A percentile compares a stretch with the other conserved stretches of the same genome.
phyloP scores from a whole-genome alignment of 306 rosid species.

The Vigna unguiculata region DNA sequence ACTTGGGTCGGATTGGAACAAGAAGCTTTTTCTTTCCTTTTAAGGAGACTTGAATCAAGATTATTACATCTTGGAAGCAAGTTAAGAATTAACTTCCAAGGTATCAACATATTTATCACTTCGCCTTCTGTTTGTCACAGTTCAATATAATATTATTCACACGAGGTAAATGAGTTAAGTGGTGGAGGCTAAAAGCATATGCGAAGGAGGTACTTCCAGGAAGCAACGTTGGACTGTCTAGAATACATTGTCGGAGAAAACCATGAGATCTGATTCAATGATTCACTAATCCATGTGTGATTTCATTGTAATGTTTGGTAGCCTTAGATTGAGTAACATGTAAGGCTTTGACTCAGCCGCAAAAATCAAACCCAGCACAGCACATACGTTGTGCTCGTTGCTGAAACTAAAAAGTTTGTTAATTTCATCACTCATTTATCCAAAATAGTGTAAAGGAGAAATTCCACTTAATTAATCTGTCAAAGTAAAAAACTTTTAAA shows the following conservation, averaged over 20 bases:
- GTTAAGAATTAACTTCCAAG: neutral
- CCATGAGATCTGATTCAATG: neutral
- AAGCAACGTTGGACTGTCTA: neutral
- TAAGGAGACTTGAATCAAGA: neutral
- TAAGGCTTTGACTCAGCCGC: slow-evolving; percentile 40
- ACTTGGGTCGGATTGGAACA: too few relatives aligned
- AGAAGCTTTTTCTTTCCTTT: neutral
- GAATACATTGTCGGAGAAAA: slow-evolving; percentile 29
- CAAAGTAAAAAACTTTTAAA: neutral
- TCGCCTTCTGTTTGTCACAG: neutral
- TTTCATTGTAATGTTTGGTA: neutral
- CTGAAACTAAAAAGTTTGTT: neutral
- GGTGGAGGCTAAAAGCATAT: neutral
- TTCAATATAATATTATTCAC: neutral
- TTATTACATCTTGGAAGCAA: neutral
- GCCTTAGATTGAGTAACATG: slow-evolving; percentile 36
- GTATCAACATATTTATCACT: neutral
- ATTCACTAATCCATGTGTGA: slow-evolving; percentile 18
- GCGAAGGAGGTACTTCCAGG: neutral
- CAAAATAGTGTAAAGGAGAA: slow-evolving; percentile 35
- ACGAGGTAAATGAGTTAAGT: neutral
- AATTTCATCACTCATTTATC: slow-evolving; percentile 20
- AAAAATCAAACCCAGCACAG: slow-evolving; percentile 12
- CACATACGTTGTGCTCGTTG: neutral
- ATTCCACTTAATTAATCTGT: slow-evolving; percentile 1